Percentiles rank a stretch among this genome's conserved stretches.
Evolutionary conservation across 2,329 filamentous ascomycete genomes (phyloP).

Genomic region (Venturiaceae sp.): DNA sequence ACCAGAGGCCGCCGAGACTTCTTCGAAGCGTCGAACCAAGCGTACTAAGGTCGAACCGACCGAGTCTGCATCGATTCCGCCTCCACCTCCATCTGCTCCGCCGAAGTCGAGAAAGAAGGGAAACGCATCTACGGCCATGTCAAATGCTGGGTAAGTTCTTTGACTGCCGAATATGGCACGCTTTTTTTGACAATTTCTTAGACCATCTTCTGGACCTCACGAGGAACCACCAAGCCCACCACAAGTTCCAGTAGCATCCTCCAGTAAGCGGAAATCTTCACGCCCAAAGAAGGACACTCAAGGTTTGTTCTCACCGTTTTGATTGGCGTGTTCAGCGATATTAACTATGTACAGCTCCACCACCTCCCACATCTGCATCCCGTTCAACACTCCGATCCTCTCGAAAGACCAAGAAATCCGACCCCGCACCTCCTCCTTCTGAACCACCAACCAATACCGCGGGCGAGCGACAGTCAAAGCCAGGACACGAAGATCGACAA

Average conservation of each 20-base stretch:
- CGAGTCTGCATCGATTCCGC: neutral
- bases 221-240: slow-evolving; percentile 43
- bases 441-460: slow-evolving; percentile 7
- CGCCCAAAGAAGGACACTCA: slow-evolving; percentile 58
- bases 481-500: slow-evolving; percentile 12
- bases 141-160: slow-evolving; percentile 54
- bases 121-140: slow-evolving; percentile 59
- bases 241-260: slow-evolving; percentile 45
- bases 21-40: slow-evolving; percentile 25
- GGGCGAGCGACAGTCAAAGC: neutral
- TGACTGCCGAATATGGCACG: slow-evolving; percentile 9
- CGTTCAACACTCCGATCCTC: slow-evolving; percentile 4
- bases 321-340: slow-evolving; percentile 19
- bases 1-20: slow-evolving; percentile 26
- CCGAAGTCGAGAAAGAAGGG: slow-evolving; percentile 43
- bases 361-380: slow-evolving; percentile 10
- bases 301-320: slow-evolving; percentile 28
- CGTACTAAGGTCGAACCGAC: slow-evolving; percentile 15
- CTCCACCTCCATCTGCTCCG: slow-evolving; percentile 30
- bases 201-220: slow-evolving; percentile 54
- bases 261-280: slow-evolving; percentile 66
- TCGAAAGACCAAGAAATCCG: slow-evolving; percentile 1
- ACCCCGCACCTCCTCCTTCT: slow-evolving; percentile 20
- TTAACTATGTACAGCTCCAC: slow-evolving; percentile 13
- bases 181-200: slow-evolving; percentile 24